Evolutionary conservation across 345 rosid species (phyloP).

Genomic region (Boechera divaricarpa): DNA sequence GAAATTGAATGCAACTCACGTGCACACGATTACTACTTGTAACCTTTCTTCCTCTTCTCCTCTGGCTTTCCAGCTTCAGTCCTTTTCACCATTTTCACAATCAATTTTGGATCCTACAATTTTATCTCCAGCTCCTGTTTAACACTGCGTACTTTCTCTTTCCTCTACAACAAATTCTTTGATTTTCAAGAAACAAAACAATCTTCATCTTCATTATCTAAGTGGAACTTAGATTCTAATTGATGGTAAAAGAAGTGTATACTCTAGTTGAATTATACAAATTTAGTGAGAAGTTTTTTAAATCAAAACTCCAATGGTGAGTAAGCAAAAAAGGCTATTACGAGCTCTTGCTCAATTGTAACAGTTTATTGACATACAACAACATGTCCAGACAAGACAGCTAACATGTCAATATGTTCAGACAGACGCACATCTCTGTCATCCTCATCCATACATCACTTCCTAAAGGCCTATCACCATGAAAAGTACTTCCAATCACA

Average conservation of each 20-base stretch:
- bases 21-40: constrained; percentile 39
- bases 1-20: constrained; percentile 41
- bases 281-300: not conserved
- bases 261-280: not conserved
- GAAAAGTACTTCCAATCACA: constrained; percentile 27
- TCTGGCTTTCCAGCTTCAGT: constrained; percentile 21
- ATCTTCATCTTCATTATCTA: not conserved
- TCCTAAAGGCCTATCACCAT: constrained; percentile 36
- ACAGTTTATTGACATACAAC: constrained; percentile 29
- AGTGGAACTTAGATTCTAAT: not conserved
- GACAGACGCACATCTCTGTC: constrained; percentile 40
- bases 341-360: not conserved
- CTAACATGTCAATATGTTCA: constrained; percentile 38
- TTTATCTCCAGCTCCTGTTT: not conserved
- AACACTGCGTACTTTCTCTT: not conserved
- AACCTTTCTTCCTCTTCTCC: not conserved
- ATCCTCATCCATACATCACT: constrained; percentile 45
- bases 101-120: constrained; percentile 1
- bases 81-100: constrained; percentile 24
- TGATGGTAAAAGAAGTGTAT: not conserved
- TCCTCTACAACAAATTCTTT: not conserved
- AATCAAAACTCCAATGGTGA: not conserved
- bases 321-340: not conserved
- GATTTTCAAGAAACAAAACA: not conserved
- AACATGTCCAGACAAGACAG: constrained; percentile 24